Evolutionary conservation across 2,329 filamentous ascomycete species (phyloP).

Genomic region (Aureobasidium pullulans): DNA sequence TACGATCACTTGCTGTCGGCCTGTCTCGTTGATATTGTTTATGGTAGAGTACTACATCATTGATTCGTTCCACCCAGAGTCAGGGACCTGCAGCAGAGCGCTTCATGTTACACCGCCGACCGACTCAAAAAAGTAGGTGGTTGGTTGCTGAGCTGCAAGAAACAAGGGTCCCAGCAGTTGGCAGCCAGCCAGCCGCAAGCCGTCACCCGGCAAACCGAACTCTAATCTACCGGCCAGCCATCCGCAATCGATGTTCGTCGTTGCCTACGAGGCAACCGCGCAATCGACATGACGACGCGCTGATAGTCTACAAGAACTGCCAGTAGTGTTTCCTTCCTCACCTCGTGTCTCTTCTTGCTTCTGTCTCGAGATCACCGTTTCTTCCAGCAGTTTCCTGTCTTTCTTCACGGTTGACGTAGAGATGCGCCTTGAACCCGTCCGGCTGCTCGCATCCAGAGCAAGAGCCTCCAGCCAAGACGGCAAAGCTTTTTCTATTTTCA

Average conservation of each 20-base stretch:
- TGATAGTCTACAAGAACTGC: slow-evolving; percentile 5
- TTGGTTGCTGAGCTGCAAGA: not conserved
- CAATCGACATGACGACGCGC: slow-evolving; percentile 12
- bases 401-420: slow-evolving; percentile 4
- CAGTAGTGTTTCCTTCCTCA: slow-evolving; percentile 3
- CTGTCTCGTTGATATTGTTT: not conserved
- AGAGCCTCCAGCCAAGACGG: not conserved
- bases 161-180: not conserved
- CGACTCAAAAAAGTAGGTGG: not conserved
- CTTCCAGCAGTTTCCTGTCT: slow-evolving; percentile 5
- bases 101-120: not conserved
- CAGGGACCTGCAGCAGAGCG: not conserved
- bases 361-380: not conserved
- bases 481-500: slow-evolving; percentile 3
- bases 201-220: not conserved
- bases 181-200: not conserved
- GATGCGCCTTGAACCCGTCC: slow-evolving; percentile 6
- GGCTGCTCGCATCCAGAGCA: slow-evolving; percentile 5
- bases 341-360: not conserved
- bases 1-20: not conserved
- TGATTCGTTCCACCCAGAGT: not conserved
- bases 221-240: slow-evolving; percentile 7
- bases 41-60: not conserved
- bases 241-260: slow-evolving; percentile 9
- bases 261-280: slow-evolving; percentile 11